These are phyloP conservation scores for Myochromella boudieri DNA, from an alignment of 768 basidiomycete genomes.

Conservation along the genomic window DNA sequence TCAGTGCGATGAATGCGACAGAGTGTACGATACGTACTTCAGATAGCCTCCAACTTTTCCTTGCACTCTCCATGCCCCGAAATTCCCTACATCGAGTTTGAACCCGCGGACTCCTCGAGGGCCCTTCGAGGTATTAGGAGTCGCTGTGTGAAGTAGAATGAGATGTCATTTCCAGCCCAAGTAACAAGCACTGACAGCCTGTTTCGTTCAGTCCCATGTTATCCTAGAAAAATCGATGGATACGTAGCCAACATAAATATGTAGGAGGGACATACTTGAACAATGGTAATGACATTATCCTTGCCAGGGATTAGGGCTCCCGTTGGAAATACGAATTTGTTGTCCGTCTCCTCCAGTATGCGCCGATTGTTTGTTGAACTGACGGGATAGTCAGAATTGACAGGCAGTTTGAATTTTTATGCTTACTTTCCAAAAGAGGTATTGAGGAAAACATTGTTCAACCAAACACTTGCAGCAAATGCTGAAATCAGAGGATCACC, in stretches of 20 bases:
- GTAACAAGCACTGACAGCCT: conserved; percentile 35
- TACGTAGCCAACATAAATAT: no score
- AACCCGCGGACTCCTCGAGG: conserved; percentile 82
- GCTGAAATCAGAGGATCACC: conserved; percentile 36
- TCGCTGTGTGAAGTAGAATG: conserved; percentile 24
- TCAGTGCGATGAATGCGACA: background rate
- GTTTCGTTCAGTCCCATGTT: conserved; percentile 80
- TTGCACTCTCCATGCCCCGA: conserved; percentile 69
- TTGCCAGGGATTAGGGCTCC: conserved; percentile 47
- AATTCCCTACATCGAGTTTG: conserved; percentile 59
- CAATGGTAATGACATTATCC: conserved; percentile 77
- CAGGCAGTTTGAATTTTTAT: background rate
- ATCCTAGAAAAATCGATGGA: conserved; percentile 55
- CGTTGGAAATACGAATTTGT: conserved; percentile 60
- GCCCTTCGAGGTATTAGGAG: conserved; percentile 59
- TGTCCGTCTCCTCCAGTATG: conserved; percentile 66
- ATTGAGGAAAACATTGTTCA: conserved; percentile 68
- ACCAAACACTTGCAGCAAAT: conserved; percentile 82
- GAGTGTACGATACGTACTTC: conserved; percentile 36
- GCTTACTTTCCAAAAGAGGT: conserved; percentile 76
- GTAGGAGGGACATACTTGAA: conserved; percentile 72
- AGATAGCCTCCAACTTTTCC: conserved; percentile 75
- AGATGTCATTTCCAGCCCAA: background rate
- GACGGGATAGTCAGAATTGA: background rate
- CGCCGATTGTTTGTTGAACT: conserved; percentile 69